A percentile compares a stretch with the other conserved stretches of the same genome.
These are phyloP conservation scores for Candida pseudoglaebosa DNA, from an alignment of 805 yeast species.

Conservation along the genomic window DNA sequence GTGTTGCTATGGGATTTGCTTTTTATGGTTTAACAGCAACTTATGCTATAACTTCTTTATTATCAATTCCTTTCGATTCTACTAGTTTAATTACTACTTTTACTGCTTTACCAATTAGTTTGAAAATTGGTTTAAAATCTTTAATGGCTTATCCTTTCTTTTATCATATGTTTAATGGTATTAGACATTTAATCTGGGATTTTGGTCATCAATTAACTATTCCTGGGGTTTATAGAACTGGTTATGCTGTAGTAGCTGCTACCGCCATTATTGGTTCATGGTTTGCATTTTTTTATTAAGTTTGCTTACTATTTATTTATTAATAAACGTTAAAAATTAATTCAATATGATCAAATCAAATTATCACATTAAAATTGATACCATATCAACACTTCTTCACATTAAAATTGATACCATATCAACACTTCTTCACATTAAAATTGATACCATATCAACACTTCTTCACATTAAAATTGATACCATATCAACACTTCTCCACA, in stretches of 20 bases:
- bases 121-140: slow-evolving; percentile 64
- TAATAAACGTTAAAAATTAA: too few relatives aligned
- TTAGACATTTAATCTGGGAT: slow-evolving; percentile 96
- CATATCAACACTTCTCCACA: too few relatives aligned
- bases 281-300: slow-evolving; percentile 40
- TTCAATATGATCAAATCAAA: too few relatives aligned
- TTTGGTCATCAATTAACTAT: slow-evolving; percentile 72
- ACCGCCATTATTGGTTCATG: slow-evolving; percentile 56
- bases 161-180: slow-evolving; percentile 80
- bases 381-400: too few relatives aligned
- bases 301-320: neutral
- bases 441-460: too few relatives aligned
- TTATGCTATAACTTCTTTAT: slow-evolving; percentile 64
- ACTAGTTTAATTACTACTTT: slow-evolving; percentile 49
- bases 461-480: too few relatives aligned
- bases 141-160: slow-evolving; percentile 77
- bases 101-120: slow-evolving; percentile 60
- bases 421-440: too few relatives aligned
- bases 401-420: too few relatives aligned
- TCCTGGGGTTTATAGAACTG: slow-evolving; percentile 90
- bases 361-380: too few relatives aligned
- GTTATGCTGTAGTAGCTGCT: slow-evolving; percentile 74
- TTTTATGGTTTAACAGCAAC: slow-evolving; percentile 75
- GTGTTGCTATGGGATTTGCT: slow-evolving; percentile 74
- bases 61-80: slow-evolving; percentile 54